Percentiles rank a stretch among this genome's conserved stretches.
Conservation (phyloP, 805 yeast genomes). For the Phaffomyces opuntiae region DNA sequence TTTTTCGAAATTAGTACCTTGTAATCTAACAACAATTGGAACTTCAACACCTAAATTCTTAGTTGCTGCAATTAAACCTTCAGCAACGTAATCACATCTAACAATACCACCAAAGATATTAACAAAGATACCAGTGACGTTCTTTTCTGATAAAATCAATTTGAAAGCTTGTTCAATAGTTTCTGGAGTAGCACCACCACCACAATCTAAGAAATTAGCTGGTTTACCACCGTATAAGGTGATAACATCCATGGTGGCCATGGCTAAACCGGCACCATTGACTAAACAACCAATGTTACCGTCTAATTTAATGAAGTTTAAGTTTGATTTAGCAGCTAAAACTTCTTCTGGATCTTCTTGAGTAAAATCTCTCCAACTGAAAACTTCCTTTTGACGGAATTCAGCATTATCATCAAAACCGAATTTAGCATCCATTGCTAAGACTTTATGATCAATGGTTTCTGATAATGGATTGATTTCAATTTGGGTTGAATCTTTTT, state of each 20-base stretch:
- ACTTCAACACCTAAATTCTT: constrained; percentile 84
- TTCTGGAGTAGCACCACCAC: constrained; percentile 99
- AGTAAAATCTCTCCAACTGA: constrained; percentile 92
- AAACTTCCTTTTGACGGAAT: constrained; percentile 91
- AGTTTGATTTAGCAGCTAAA: constrained; percentile 80
- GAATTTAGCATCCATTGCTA: constrained; percentile 99
- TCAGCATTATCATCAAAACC: constrained; percentile 96
- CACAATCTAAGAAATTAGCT: constrained; percentile 98
- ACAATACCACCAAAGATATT: constrained; percentile 99
- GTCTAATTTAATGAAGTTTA: constrained; percentile 94
- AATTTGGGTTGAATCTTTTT: constrained; percentile 94
- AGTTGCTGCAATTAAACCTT: constrained; percentile 93
- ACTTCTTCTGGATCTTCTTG: constrained; percentile 99
- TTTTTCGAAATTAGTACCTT: constrained; percentile 91
- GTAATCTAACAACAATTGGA: constrained; percentile 96
- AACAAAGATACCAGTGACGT: constrained; percentile 92
- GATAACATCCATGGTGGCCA: constrained; percentile 99
- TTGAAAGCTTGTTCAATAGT: constrained; percentile 96
- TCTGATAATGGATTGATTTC: constrained; percentile 98
- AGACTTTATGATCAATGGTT: constrained; percentile 80
- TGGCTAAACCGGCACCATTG: constrained; percentile 99
- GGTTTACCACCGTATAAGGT: constrained; percentile 98
- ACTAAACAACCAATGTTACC: constrained; percentile 99
- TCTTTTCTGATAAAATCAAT: constrained; percentile 81
- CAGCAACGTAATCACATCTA: constrained; percentile 98